Base-by-base conservation (phyloP, 2,329 filamentous ascomycete species). In the Claviceps monticola region DNA sequence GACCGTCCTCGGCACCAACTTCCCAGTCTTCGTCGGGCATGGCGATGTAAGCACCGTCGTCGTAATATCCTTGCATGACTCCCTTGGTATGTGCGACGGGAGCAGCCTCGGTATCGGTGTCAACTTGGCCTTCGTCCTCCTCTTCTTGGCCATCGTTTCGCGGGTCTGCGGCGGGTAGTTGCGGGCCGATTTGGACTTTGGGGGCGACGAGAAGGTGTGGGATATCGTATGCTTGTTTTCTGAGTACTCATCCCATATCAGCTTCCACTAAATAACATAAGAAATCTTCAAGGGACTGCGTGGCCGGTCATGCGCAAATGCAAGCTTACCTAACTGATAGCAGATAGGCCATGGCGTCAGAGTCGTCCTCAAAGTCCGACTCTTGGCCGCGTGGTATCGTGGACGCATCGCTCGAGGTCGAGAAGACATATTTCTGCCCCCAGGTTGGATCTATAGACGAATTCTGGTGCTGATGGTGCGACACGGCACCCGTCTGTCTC, bases 31-130 rank as follows among this genome's bases (percentile, higher is more conserved):
- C 57, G 29, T 73, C 68, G 0, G 79, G 74, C 2, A 75, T 72
- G 4, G 82, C 85, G 23, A 84, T 79, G 64, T 88, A 95, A 39
- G 87, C 85, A 48, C 88, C 89, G 58, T 95, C 86, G 16, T 81
- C 71, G 63, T 87, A 93, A 61, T 80, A 83, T 11, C 84, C 85
- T 51, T 76, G 68, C 21, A 73, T 69, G 59, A 84, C 78, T 50
- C 75, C 74, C 19, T 71, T 63, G 8, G 71, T 61, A 59, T 81
- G 80, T 43, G 76, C 71, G 36, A 61, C 64, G 16, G 38, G 26
- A 14, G 37, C 23, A 19, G 34, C 17, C 4, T 38, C n/a, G 29
- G 6, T 5, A 49, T 67, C 64, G 53, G 75, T 71, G 3, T 64
- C 50, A 16, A 57, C 26, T n/a, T 63, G 59, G 9, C 67, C 63